Evolutionary conservation across 2,329 filamentous ascomycete species (phyloP).

Genomic region (Cladosporium sp.): DNA sequence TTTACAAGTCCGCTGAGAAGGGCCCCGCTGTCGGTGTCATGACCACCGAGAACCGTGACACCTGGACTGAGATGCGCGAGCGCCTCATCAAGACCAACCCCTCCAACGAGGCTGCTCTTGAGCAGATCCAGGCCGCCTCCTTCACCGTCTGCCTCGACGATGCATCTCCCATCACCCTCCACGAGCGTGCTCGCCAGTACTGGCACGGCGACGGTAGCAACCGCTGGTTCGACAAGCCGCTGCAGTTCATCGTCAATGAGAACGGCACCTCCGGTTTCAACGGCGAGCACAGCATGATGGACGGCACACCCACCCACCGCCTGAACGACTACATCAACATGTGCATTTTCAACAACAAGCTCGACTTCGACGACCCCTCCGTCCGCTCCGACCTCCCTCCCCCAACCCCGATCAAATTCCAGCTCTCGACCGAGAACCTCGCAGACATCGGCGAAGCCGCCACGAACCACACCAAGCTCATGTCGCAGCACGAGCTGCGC

Average conservation of each 20-base stretch:
- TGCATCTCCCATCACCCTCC: constrained; percentile 80
- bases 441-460: constrained; percentile 72
- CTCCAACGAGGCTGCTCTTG: constrained; percentile 69
- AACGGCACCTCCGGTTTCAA: constrained; percentile 97
- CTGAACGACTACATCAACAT: constrained; percentile 92
- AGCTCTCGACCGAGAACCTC: constrained; percentile 66
- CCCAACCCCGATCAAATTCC: constrained; percentile 70
- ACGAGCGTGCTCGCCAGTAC: constrained; percentile 92
- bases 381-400: constrained; percentile 80
- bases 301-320: constrained; percentile 93
- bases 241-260: constrained; percentile 97
- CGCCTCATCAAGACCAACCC: constrained; percentile 69
- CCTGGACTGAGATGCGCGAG: constrained; percentile 77
- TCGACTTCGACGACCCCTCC: constrained; percentile 74
- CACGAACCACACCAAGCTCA: constrained; percentile 72
- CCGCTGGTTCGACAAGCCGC: constrained; percentile 95
- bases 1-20: constrained; percentile 72
- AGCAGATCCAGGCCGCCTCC: constrained; percentile 78
- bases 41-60: constrained; percentile 87
- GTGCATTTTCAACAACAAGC: constrained; percentile 87
- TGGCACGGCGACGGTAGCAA: constrained; percentile 97
- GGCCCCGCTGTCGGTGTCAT: constrained; percentile 72
- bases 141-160: constrained; percentile 94
- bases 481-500: constrained; percentile 80
- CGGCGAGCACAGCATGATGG: constrained; percentile 99